These are phyloP conservation scores for Dillenia turbinata DNA, from an alignment of 164 flowering plant genomes.

Conservation along the genomic window DNA sequence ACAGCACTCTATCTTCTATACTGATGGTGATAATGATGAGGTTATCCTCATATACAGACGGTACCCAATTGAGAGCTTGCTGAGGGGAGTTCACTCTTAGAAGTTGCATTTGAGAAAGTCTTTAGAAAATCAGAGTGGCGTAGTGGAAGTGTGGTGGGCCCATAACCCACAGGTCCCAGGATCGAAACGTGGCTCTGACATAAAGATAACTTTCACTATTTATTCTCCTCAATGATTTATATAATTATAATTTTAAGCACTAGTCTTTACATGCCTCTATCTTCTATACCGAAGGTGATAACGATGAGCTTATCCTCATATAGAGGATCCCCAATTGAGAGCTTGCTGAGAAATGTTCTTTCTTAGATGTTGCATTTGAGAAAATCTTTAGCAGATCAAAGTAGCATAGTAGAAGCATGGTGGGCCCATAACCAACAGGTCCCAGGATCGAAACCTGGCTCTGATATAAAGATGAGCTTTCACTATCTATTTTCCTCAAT, in stretches of 20 bases:
- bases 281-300: slow-evolving; percentile 87
- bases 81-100: slow-evolving; percentile 39
- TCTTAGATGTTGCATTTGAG: slow-evolving; percentile 84
- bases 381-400: slow-evolving; percentile 20
- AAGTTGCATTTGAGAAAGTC: no score
- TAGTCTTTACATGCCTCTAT: slow-evolving; percentile 85
- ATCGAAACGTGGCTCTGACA: no score
- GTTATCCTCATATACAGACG: no score
- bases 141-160: slow-evolving; percentile 72
- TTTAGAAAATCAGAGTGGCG: not conserved
- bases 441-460: no score
- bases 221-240: not conserved
- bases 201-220: no score
- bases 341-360: slow-evolving; percentile 85
- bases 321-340: slow-evolving; percentile 98
- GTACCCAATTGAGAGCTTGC: no score
- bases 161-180: slow-evolving; percentile 78
- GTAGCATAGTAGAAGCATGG: no score
- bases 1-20: slow-evolving; percentile 78
- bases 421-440: no score
- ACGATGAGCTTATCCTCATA: slow-evolving; percentile 79
- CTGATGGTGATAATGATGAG: slow-evolving; percentile 54
- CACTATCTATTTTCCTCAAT: no score
- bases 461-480: no score
- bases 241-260: slow-evolving; percentile 36